A percentile compares a stretch with the other conserved stretches of the same genome.
phyloP scores from a whole-genome alignment of 495 filamentous ascomycete genomes.

The Astrothelium macrocarpum region DNA sequence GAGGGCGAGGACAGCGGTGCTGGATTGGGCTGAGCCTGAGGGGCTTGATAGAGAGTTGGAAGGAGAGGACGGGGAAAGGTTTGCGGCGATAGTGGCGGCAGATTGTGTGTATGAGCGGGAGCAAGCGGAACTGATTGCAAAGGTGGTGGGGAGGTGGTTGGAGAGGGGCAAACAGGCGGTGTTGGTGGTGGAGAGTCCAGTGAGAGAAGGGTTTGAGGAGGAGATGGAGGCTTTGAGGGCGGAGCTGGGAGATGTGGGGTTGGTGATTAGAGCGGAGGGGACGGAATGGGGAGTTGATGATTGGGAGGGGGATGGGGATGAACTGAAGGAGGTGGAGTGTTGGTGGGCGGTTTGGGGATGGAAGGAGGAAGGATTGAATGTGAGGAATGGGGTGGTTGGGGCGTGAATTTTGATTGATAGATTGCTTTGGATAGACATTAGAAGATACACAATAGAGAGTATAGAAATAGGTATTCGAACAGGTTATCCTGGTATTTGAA shows the following conservation, averaged over 20 bases:
- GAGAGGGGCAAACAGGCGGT: conserved; percentile 37
- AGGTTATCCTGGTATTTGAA: too few species aligned
- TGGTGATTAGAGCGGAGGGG: conserved; percentile 48
- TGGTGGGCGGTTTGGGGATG: conserved; percentile 57
- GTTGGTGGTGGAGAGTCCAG: conserved; percentile 55
- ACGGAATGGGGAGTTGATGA: conserved; percentile 61
- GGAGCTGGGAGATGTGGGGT: conserved; percentile 44
- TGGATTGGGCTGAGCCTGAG: conserved; percentile 55
- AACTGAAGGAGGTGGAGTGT: conserved; percentile 44
- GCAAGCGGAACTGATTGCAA: conserved; percentile 53
- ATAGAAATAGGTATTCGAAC: too few species aligned
- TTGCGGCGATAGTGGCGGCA: conserved; percentile 56
- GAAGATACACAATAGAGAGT: too few species aligned
- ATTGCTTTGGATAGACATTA: too few species aligned
- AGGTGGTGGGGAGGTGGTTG: conserved; percentile 48
- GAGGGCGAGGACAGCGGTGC: conserved; percentile 40
- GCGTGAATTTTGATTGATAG: too few species aligned
- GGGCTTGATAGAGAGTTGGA: too few species aligned
- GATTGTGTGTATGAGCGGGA: conserved; percentile 61
- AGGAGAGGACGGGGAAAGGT: conserved; percentile 35
- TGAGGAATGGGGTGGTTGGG: too few species aligned
- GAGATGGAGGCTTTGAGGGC: conserved; percentile 46
- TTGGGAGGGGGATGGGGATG: conserved; percentile 45
- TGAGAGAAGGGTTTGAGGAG: conserved; percentile 47
- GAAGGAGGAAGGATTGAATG: neutral